These are phyloP conservation scores for Sextonia rubra DNA, from an alignment of 164 flowering plant species.

Conservation along the genomic window DNA sequence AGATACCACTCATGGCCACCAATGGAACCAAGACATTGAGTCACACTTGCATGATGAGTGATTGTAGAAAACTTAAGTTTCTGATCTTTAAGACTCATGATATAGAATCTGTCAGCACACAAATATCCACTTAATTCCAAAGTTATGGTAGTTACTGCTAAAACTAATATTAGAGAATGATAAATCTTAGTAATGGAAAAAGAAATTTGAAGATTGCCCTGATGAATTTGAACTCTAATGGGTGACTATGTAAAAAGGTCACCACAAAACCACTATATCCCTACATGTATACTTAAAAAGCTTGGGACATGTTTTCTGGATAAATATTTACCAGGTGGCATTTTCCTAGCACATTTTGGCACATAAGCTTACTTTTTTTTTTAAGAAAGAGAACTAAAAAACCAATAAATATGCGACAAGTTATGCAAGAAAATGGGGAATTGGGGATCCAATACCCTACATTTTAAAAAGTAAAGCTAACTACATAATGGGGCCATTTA, in stretches of 20 bases:
- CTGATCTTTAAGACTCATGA: constrained; percentile 59
- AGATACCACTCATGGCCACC: constrained; percentile 86
- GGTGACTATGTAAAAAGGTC: too few relatives aligned
- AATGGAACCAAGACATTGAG: constrained; percentile 87
- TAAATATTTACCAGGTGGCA: neutral
- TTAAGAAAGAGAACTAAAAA: too few relatives aligned
- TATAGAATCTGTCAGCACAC: constrained; percentile 55
- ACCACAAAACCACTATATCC: too few relatives aligned
- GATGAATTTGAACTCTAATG: neutral
- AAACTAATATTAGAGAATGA: neutral
- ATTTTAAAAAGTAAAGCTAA: too few relatives aligned
- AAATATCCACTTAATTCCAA: constrained; percentile 13
- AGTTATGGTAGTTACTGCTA: neutral
- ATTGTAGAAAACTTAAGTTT: constrained; percentile 49
- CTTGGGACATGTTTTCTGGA: too few relatives aligned
- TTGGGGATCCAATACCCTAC: too few relatives aligned
- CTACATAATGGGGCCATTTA: too few relatives aligned
- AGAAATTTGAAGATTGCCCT: neutral
- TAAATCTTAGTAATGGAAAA: neutral
- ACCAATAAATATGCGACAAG: too few relatives aligned
- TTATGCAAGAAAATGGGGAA: too few relatives aligned
- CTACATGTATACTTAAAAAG: too few relatives aligned
- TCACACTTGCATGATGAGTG: constrained; percentile 92
- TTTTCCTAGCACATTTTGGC: neutral
- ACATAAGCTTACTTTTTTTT: neutral